These are phyloP conservation scores for Sclerotinia nivalis DNA, from an alignment of 2,329 filamentous ascomycete genomes.

Conservation along the genomic window DNA sequence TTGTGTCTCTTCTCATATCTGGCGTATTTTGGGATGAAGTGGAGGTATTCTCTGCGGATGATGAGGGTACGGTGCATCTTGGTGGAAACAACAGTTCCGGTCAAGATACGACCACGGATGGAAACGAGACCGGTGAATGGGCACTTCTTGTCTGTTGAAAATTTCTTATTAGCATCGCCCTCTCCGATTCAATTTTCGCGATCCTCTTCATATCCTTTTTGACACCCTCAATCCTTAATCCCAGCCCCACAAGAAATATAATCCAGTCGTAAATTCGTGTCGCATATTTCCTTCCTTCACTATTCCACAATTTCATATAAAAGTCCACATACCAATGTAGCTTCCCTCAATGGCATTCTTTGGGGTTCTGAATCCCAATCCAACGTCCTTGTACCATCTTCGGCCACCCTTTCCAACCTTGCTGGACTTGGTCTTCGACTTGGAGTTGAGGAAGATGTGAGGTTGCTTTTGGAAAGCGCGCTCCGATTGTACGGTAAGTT, in stretches of 20 bases:
- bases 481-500: constrained; percentile 99
- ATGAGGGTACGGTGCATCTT: constrained; percentile 99
- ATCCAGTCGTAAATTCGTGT: not conserved
- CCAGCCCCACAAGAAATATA: not conserved
- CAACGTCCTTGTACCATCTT: constrained; percentile 99
- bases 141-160: constrained; percentile 94
- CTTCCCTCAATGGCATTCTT: constrained; percentile 97
- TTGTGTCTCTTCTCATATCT: constrained; percentile 99
- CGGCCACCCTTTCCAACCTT: constrained; percentile 85
- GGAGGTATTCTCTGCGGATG: constrained; percentile 99
- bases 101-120: constrained; percentile 99
- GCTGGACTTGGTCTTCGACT: constrained; percentile 82
- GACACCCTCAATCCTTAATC: not conserved
- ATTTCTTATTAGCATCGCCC: constrained; percentile 31
- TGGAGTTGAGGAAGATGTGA: constrained; percentile 99
- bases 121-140: constrained; percentile 99
- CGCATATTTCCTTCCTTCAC: not conserved
- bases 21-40: constrained; percentile 99
- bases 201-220: not conserved
- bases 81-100: constrained; percentile 97
- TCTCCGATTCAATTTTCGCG: constrained; percentile 15
- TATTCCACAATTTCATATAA: constrained; percentile 6
- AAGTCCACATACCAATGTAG: constrained; percentile 87
- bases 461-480: constrained; percentile 99
- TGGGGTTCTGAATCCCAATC: constrained; percentile 98